A percentile compares a stretch with the other conserved stretches of the same genome.
These are phyloP conservation scores for Rubus idaeus DNA, from an alignment of 306 rosid species.

Conservation along the genomic window DNA sequence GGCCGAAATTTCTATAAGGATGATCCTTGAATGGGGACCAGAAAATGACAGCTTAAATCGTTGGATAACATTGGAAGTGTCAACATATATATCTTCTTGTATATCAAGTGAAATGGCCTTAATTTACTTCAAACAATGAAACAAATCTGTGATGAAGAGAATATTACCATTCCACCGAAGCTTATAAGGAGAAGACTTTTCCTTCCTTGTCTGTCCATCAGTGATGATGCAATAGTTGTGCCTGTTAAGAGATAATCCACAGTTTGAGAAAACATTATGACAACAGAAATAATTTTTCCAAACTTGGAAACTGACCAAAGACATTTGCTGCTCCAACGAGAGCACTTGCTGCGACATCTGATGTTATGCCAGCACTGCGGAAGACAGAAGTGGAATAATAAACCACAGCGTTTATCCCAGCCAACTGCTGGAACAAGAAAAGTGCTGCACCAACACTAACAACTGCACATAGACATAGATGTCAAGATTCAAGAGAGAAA, in stretches of 20 bases:
- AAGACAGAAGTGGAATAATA: slow-evolving; percentile 93
- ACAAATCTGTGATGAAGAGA: background rate
- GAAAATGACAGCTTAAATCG: background rate
- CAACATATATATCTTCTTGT: background rate
- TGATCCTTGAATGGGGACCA: background rate
- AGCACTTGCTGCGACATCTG: slow-evolving; percentile 98
- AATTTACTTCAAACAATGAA: slow-evolving; percentile 5
- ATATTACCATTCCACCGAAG: slow-evolving; percentile 87
- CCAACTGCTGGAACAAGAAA: slow-evolving; percentile 88
- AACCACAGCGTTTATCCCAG: slow-evolving; percentile 95
- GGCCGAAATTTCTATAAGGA: no score
- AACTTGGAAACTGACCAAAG: slow-evolving; percentile 55
- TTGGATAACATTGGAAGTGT: background rate
- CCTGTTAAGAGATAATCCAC: slow-evolving; percentile 50
- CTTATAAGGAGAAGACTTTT: slow-evolving; percentile 82
- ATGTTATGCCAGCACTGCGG: slow-evolving; percentile 88
- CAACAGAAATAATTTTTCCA: slow-evolving; percentile 1
- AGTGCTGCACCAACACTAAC: slow-evolving; percentile 86
- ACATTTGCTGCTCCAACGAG: slow-evolving; percentile 95
- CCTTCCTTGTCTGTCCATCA: slow-evolving; percentile 91
- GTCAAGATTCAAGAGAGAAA: slow-evolving; percentile 9
- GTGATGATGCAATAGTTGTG: slow-evolving; percentile 76
- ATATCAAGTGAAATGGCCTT: background rate
- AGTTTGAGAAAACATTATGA: slow-evolving; percentile 17
- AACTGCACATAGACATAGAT: slow-evolving; percentile 53